Evolutionary conservation across 1,139 yeast genomes (phyloP).

Genomic region (Pichia sp.): DNA sequence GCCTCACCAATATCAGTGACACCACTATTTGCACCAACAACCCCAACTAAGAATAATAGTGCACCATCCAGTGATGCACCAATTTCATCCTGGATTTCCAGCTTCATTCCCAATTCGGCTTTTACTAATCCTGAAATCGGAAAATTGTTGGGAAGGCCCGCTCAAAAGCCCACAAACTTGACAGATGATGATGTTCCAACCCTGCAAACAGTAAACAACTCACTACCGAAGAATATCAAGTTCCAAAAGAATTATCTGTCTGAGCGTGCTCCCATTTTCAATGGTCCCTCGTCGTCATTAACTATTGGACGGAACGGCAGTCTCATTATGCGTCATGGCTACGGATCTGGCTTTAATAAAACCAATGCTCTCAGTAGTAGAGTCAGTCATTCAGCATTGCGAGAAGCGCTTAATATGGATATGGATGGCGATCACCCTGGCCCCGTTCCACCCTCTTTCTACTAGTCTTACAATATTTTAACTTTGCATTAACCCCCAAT

Average conservation of each 20-base stretch:
- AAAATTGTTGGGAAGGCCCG: slow-evolving; percentile 20
- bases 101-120: slow-evolving; percentile 24
- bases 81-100: slow-evolving; percentile 21
- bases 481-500: too few species aligned
- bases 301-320: slow-evolving; percentile 44
- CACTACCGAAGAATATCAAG: not conserved
- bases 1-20: too few species aligned
- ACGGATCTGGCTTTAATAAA: slow-evolving; percentile 33
- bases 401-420: slow-evolving; percentile 34
- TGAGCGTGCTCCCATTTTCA: not conserved
- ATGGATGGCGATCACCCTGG: too few species aligned
- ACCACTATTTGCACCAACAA: slow-evolving; percentile 3
- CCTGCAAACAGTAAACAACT: slow-evolving; percentile 5
- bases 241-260: not conserved
- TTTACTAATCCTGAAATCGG: slow-evolving; percentile 26
- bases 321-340: slow-evolving; percentile 37
- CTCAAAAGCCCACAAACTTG: too few species aligned
- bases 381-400: slow-evolving; percentile 35
- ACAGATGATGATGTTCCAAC: too few species aligned
- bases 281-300: slow-evolving; percentile 20
- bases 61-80: slow-evolving; percentile 5
- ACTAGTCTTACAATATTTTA: too few species aligned
- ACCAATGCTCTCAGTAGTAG: slow-evolving; percentile 33
- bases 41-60: slow-evolving; percentile 1
- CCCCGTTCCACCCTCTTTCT: too few species aligned